phyloP scores from a whole-genome alignment of 1,284 basidiomycete species.

The Takashimella tepidaria region DNA sequence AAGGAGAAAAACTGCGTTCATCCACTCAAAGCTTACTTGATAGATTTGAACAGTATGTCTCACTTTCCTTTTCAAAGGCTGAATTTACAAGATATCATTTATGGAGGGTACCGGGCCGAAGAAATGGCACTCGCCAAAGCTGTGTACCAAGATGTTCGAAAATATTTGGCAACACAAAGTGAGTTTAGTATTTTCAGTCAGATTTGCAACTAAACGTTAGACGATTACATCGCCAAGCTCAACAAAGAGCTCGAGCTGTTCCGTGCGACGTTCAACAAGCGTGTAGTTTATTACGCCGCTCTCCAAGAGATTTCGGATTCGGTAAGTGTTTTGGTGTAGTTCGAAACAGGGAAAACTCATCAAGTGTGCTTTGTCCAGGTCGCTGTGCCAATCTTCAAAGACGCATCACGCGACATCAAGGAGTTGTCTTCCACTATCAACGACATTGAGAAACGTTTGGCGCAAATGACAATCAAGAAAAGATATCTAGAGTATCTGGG shows the following conservation, averaged over 20 bases:
- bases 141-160: not conserved
- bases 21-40: slow-evolving; percentile 36
- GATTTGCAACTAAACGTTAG: too few species aligned
- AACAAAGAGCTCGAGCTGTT: slow-evolving; percentile 43
- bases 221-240: slow-evolving; percentile 32
- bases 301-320: slow-evolving; percentile 46
- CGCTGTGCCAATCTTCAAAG: slow-evolving; percentile 20
- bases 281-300: slow-evolving; percentile 41
- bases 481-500: slow-evolving; percentile 37
- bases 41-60: slow-evolving; percentile 36
- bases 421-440: slow-evolving; percentile 10
- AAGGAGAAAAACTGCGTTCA: slow-evolving; percentile 29
- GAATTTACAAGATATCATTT: slow-evolving; percentile 4
- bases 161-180: slow-evolving; percentile 10
- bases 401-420: slow-evolving; percentile 21
- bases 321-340: slow-evolving; percentile 10
- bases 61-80: too few species aligned
- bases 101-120: slow-evolving; percentile 5
- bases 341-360: not conserved
- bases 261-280: slow-evolving; percentile 38
- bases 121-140: slow-evolving; percentile 9
- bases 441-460: slow-evolving; percentile 25
- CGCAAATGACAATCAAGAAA: slow-evolving; percentile 26
- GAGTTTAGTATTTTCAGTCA: too few species aligned
- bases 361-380: slow-evolving; percentile 10